phyloP scores from a whole-genome alignment of 345 rosid genomes.

The Pseudoturritis turrita region DNA sequence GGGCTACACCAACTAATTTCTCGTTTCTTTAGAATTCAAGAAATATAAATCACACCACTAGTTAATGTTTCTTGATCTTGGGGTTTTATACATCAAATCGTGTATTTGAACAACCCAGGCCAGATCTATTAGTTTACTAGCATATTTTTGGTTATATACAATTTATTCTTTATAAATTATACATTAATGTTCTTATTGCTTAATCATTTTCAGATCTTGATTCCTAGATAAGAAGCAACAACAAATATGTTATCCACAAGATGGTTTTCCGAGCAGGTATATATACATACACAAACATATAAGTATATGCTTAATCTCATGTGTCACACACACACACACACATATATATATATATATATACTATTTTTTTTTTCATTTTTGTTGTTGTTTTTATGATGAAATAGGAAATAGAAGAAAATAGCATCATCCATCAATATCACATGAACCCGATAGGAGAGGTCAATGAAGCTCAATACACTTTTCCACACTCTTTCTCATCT shows the following conservation, averaged over 20 bases:
- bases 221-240: background rate
- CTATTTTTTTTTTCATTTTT: background rate
- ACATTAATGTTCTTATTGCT: background rate
- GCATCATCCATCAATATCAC: slow-evolving; percentile 19
- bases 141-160: background rate
- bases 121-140: background rate
- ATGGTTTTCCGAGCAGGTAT: slow-evolving; percentile 58
- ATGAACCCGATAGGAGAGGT: slow-evolving; percentile 20
- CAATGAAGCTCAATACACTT: slow-evolving; percentile 5
- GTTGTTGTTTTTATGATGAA: background rate
- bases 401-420: slow-evolving; percentile 26
- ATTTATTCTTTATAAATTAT: background rate
- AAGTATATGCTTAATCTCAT: no score
- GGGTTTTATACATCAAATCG: background rate
- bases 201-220: background rate
- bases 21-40: background rate
- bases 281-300: background rate
- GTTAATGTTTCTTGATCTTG: background rate
- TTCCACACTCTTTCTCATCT: slow-evolving; percentile 18
- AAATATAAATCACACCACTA: background rate
- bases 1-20: background rate
- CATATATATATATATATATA: background rate
- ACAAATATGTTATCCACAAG: slow-evolving; percentile 30
- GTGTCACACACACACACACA: no score
- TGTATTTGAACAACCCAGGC: background rate